These are phyloP conservation scores for Pleomassaria siparia DNA, from an alignment of 2,329 filamentous ascomycete genomes.

Conservation along the genomic window DNA sequence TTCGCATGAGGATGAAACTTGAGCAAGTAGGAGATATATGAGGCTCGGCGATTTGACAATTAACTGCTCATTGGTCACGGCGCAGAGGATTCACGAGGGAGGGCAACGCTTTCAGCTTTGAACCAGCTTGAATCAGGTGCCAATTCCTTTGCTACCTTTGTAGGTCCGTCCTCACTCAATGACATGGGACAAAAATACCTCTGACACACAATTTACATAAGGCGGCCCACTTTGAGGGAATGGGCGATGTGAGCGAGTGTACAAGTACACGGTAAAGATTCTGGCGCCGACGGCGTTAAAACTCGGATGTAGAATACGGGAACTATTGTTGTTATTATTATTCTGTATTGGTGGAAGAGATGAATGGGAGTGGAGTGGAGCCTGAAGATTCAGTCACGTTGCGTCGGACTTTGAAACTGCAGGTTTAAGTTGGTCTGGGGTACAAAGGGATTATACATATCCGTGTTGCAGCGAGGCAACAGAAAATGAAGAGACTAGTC, in stretches of 20 bases:
- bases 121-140: background rate
- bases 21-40: slow-evolving; percentile 1
- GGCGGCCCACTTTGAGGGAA: background rate
- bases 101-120: background rate
- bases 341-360: background rate
- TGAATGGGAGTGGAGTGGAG: slow-evolving; percentile 1
- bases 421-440: slow-evolving; percentile 28
- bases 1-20: background rate
- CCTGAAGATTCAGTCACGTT: slow-evolving; percentile 2
- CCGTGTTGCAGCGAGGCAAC: slow-evolving; percentile 13
- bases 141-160: slow-evolving; percentile 1
- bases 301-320: background rate
- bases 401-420: slow-evolving; percentile 33
- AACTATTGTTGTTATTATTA: too few species aligned
- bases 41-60: background rate
- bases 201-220: background rate
- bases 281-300: background rate
- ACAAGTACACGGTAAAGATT: too few species aligned
- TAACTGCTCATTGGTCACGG: background rate
- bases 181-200: background rate
- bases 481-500: slow-evolving; percentile 34
- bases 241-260: background rate
- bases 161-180: too few species aligned
- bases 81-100: background rate
- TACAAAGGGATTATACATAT: slow-evolving; percentile 21